Base-by-base conservation (phyloP, 257 asterid species). In the Rehmannia glutinosa region DNA sequence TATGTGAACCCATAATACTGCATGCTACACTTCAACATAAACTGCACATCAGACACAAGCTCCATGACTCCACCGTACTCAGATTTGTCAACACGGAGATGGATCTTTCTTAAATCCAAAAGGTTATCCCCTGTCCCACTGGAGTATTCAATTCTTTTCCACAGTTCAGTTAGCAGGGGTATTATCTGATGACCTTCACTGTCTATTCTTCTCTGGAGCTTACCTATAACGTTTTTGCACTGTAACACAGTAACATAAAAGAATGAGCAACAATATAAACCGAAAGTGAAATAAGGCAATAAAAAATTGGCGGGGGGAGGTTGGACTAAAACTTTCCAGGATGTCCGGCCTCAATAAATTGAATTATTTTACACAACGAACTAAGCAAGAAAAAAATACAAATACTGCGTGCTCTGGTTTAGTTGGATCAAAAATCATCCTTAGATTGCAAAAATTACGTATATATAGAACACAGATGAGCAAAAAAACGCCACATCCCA, bases 211-310 rank as follows among this genome's bases (percentile, higher is more conserved):
- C 90, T 88, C 63, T 90, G 97, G 71, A 94, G 95, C 87, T 82
- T 88, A 72, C 79, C 85, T 54, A 87, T 72, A 36, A 91, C 91
- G 72, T 83, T 91, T 87, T 94, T 91, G 85, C 99, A 91, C 99
- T 94, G 92, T 69, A 78, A 72, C 43, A 81, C 25, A 71, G 64
- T 21, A 54, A 39, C 2, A 36, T 27, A 54, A 49, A 32, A 73
- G 21, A 75, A 53, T 58, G 54, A 54, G 32, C 55, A 33, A 55
- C 9, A 51, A 19, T n/a, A n/a, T 17, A 19, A 69, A 66, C 32
- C 4, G 47, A 33, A 64, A 2, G 41, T 45, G 12, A 43, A 54
- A 27, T 21, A n/a, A n/a, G 20, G 25, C 16, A 28, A 56, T 6
- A 42, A 28, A 5, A 47, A 45, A 27, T 21, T 12, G 32, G n/a